These are phyloP conservation scores for Saprolegnia diclina DNA, from an alignment of 352 stramenopile species.

Conservation along the genomic window DNA sequence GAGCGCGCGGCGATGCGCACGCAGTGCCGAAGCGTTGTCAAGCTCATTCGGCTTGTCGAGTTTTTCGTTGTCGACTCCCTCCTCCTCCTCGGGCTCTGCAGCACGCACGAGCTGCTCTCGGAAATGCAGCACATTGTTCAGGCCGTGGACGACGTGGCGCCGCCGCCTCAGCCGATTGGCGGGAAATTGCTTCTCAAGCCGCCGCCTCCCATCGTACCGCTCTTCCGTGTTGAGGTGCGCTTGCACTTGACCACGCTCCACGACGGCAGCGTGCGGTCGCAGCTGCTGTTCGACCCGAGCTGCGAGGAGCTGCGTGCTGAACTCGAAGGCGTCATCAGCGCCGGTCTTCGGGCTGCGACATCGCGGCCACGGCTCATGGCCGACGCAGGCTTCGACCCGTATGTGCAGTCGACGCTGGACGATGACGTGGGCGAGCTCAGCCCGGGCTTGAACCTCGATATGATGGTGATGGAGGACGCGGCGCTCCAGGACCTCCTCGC, in stretches of 20 bases:
- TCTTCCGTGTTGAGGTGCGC: slow-evolving; percentile 72
- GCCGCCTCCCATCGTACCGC: slow-evolving; percentile 28
- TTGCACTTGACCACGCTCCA: neutral
- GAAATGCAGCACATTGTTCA: slow-evolving; percentile 40
- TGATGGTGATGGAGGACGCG: slow-evolving; percentile 70
- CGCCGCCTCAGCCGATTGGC: neutral
- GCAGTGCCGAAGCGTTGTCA: slow-evolving; percentile 86
- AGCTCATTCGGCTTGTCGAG: slow-evolving; percentile 89
- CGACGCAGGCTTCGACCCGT: slow-evolving; percentile 60
- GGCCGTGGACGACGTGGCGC: neutral
- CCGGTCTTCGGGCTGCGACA: slow-evolving; percentile 57
- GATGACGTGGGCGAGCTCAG: slow-evolving; percentile 34
- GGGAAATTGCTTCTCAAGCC: neutral
- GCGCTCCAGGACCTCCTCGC: slow-evolving; percentile 54
- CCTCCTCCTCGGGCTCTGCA: slow-evolving; percentile 62
- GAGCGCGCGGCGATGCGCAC: slow-evolving; percentile 87
- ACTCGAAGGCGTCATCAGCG: slow-evolving; percentile 63
- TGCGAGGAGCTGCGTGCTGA: slow-evolving; percentile 54
- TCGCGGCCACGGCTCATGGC: slow-evolving; percentile 54
- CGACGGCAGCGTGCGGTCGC: neutral
- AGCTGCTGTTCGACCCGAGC: slow-evolving; percentile 47
- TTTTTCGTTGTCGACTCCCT: slow-evolving; percentile 83
- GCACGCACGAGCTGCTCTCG: slow-evolving; percentile 36
- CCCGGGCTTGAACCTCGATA: slow-evolving; percentile 62
- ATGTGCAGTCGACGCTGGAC: slow-evolving; percentile 53